Conservation (phyloP, 305 asterid genomes). For the Fraxinus platypoda region DNA sequence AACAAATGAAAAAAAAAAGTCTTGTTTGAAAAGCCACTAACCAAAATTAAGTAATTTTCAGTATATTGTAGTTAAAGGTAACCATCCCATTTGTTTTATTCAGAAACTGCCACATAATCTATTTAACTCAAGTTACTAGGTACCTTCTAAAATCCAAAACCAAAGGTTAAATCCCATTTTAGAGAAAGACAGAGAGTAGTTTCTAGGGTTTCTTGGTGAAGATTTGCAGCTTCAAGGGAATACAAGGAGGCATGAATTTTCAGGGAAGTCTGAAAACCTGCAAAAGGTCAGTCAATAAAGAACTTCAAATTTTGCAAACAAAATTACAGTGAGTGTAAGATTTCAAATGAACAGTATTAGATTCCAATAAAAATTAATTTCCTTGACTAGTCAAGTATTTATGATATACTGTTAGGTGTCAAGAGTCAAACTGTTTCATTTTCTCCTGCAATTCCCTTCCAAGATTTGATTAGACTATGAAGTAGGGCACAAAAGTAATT, state of each 20-base stretch:
- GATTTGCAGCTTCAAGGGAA: slow-evolving; percentile 15
- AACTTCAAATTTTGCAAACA: not conserved
- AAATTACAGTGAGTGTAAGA: not conserved
- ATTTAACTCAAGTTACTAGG: slow-evolving; percentile 46
- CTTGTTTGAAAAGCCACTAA: slow-evolving; percentile 31
- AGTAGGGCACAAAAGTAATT: not conserved
- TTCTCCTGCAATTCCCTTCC: not conserved
- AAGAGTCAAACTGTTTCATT: slow-evolving; percentile 16
- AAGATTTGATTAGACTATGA: slow-evolving; percentile 27
- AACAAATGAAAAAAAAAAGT: slow-evolving; percentile 29
- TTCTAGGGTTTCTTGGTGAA: slow-evolving; percentile 45
- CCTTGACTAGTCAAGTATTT: not conserved
- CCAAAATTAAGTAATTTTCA: slow-evolving; percentile 12
- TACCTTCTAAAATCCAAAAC: slow-evolving; percentile 24
- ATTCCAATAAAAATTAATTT: not conserved
- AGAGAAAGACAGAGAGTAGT: slow-evolving; percentile 8
- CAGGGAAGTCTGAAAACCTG: slow-evolving; percentile 15
- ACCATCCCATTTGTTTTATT: slow-evolving; percentile 36
- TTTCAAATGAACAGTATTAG: not conserved
- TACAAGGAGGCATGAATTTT: slow-evolving; percentile 17
- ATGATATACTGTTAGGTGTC: slow-evolving; percentile 6
- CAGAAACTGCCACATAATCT: slow-evolving; percentile 51
- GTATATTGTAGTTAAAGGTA: slow-evolving; percentile 35
- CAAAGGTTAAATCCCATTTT: slow-evolving; percentile 3
- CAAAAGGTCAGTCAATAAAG: slow-evolving; percentile 20